Percentiles rank a stretch among this genome's conserved stretches.
Evolutionary conservation across 768 basidiomycete species (phyloP).

Genomic region (Phanerochaete sordida): DNA sequence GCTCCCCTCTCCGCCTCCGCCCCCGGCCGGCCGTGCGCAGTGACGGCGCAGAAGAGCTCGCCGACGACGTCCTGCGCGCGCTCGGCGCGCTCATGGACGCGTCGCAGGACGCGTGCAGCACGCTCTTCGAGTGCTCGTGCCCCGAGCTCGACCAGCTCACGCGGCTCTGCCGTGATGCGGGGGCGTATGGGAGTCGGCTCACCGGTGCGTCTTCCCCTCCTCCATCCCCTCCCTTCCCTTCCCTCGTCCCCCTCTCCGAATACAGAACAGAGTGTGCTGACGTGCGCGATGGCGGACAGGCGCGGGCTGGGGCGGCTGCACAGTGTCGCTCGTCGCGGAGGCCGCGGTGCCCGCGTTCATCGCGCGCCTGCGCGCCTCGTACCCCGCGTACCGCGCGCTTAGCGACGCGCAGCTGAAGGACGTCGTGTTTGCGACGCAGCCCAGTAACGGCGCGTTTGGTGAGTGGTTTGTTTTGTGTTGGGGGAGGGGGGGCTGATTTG

Average conservation of each 20-base stretch:
- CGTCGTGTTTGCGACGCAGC: conserved; percentile 80
- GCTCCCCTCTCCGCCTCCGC: too few relatives aligned
- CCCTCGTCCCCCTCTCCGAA: too few relatives aligned
- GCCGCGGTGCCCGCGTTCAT: conserved; percentile 62
- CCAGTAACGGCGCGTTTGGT: conserved; percentile 82
- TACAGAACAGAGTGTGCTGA: too few relatives aligned
- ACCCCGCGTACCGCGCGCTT: conserved; percentile 60
- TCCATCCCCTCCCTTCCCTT: too few relatives aligned
- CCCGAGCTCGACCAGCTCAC: conserved; percentile 73
- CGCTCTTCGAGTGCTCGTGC: conserved; percentile 76
- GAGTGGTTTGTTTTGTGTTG: conserved; percentile 26
- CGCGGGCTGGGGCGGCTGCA: conserved; percentile 91
- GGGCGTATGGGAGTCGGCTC: conserved; percentile 79
- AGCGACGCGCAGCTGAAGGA: conserved; percentile 55
- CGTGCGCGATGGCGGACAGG: conserved; percentile 48
- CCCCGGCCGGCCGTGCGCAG: too few relatives aligned
- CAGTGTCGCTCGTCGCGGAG: conserved; percentile 76
- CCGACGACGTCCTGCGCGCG: conserved; percentile 33
- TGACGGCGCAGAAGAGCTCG: conserved; percentile 15
- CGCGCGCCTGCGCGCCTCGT: conserved; percentile 50
- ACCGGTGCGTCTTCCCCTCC: conserved; percentile 51
- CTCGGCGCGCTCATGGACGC: conserved; percentile 78
- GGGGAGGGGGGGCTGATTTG: not conserved
- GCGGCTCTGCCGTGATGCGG: conserved; percentile 58
- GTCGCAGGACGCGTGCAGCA: conserved; percentile 67